These are phyloP conservation scores for Wickerhamiella domercqiae DNA, from an alignment of 805 yeast species.

Conservation along the genomic window DNA sequence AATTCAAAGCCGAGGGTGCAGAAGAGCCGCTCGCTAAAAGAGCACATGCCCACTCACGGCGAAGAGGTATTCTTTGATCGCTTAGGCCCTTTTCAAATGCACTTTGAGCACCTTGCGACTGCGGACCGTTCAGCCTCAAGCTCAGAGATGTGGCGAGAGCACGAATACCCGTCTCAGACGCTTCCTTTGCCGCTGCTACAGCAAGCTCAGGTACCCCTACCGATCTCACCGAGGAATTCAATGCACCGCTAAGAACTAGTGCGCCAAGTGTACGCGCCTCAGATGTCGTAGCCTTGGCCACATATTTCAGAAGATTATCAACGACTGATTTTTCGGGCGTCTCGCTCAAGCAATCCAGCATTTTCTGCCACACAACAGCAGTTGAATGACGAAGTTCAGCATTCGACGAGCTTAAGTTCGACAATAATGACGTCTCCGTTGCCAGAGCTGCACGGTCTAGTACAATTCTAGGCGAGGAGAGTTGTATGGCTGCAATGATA, in stretches of 20 bases:
- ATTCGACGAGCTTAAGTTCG: conserved; percentile 56
- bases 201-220: conserved; percentile 31
- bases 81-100: conserved; percentile 41
- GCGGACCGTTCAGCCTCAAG: conserved; percentile 15
- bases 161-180: conserved; percentile 49
- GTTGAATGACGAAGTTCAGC: conserved; percentile 43
- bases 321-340: conserved; percentile 27
- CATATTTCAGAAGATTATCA: conserved; percentile 39
- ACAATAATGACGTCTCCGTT: conserved; percentile 29
- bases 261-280: conserved; percentile 51
- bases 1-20: conserved; percentile 17
- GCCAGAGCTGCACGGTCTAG: conserved; percentile 31
- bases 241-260: conserved; percentile 26
- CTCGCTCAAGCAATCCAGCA: conserved; percentile 19
- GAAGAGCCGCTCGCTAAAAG: conserved; percentile 26
- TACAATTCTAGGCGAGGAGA: too few relatives aligned
- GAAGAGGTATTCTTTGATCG: conserved; percentile 47
- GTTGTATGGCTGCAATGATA: conserved; percentile 29
- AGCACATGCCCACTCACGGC: conserved; percentile 50
- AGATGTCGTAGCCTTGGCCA: conserved; percentile 44
- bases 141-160: conserved; percentile 34
- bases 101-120: conserved; percentile 11
- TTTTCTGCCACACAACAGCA: conserved; percentile 22
- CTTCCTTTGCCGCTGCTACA: conserved; percentile 53
- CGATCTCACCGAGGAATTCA: neutral